Evolutionary conservation across 1,284 basidiomycete genomes (phyloP), one percentile per base, ranked within the genome.

Genomic region (Ustilago esculenta): DNA sequence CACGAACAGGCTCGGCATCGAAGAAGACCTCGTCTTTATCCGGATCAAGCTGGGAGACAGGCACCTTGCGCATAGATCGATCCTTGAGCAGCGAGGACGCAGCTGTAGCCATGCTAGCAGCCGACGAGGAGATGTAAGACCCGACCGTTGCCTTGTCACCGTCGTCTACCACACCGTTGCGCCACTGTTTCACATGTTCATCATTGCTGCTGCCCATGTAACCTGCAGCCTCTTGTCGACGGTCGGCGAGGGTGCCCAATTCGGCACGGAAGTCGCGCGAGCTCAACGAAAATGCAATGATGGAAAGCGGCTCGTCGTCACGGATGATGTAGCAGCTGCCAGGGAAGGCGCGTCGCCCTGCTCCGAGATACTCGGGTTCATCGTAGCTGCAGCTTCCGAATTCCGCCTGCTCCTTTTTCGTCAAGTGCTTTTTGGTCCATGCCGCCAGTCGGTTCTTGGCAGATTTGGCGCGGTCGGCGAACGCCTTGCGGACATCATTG

Each of bases 261-360:
- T 76, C 75, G 23, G 52, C 30, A 18, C 67, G 47, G 33, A 75
- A 76, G 49, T 76, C 74, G 20, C 63, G 59, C n/a, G 68, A 77
- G 44, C 70, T 75, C 39, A 79, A 67, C 11, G 75, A 75, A 32
- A 69, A 79, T 1, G 75, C 75, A 37, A 79, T 60, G 60, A 79
- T 74, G 11, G 73, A 76, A 29, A 79, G 57, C 6, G 76, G 76
- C 47, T 79, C 76, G 34, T 76, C 67, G 34, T 77, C 73, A 15
- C 76, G 61, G 7, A 79, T 60, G 29, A 79, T 48, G 46, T 57
- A 66, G 32, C 51, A 51, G 39, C 63, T 68, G 3, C 76, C 76
- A 1, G 76, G 76, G 35, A 75, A 75, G 11, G 75, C 53, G 18
- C 73, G 75, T 5, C 52, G 54, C 3, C 72, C 64, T 12, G 48